Conservation (phyloP, 306 rosid genomes). For the Lupinus albus region DNA sequence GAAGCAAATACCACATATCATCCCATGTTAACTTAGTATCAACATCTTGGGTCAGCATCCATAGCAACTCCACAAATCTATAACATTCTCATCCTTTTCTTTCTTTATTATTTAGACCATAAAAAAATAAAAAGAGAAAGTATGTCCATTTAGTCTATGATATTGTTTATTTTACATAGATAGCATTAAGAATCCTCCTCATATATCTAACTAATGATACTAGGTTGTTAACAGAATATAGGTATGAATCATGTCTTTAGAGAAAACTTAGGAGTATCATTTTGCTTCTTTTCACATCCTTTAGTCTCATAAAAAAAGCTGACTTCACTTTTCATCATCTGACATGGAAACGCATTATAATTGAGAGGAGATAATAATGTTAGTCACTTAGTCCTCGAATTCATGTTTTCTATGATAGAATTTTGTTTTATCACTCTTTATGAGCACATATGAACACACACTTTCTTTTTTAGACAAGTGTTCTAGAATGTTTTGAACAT, state of each 20-base stretch:
- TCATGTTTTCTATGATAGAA: neutral
- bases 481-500: constrained; percentile 12
- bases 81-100: constrained; percentile 1
- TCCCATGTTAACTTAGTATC: neutral
- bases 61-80: neutral
- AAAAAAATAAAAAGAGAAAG: constrained; percentile 19
- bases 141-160: neutral
- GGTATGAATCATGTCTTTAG: constrained; percentile 41
- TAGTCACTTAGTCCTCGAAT: constrained; percentile 8
- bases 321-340: constrained; percentile 39
- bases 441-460: constrained; percentile 9
- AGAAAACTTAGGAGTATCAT: constrained; percentile 43
- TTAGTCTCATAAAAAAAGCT: constrained; percentile 26
- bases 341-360: constrained; percentile 42
- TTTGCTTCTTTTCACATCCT: constrained; percentile 30
- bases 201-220: constrained; percentile 1
- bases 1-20: neutral
- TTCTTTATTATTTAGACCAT: constrained; percentile 3
- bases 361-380: neutral
- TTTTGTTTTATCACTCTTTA: constrained; percentile 11
- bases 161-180: constrained; percentile 6
- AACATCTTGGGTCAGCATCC: constrained; percentile 23
- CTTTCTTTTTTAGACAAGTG: neutral
- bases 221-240: constrained; percentile 34
- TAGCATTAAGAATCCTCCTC: neutral